These are phyloP conservation scores for Sporothrix brasiliensis DNA, from an alignment of 2,329 filamentous ascomycete genomes.

Conservation along the genomic window DNA sequence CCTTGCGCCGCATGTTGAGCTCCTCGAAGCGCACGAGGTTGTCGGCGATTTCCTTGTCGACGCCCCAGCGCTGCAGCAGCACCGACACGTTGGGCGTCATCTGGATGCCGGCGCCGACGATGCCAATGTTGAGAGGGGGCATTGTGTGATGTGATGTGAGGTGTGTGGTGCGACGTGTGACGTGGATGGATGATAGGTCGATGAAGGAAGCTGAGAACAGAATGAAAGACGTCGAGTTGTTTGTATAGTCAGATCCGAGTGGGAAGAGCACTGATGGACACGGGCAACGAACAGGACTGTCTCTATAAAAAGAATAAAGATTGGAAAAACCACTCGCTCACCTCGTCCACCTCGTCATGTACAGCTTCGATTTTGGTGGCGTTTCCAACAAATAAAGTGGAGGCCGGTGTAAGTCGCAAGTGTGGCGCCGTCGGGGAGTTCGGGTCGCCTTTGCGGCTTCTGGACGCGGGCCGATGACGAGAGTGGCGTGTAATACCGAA, in stretches of 20 bases:
- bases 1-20: constrained; percentile 46
- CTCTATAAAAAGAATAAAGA: too few species aligned
- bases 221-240: neutral
- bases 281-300: too few species aligned
- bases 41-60: constrained; percentile 47
- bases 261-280: too few species aligned
- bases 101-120: constrained; percentile 41
- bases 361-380: too few species aligned
- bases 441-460: constrained; percentile 3
- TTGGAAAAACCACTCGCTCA: too few species aligned
- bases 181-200: neutral
- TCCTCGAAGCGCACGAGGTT: constrained; percentile 48
- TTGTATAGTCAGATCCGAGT: too few species aligned
- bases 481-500: neutral
- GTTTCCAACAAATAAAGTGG: neutral
- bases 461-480: constrained; percentile 16
- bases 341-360: too few species aligned
- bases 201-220: neutral
- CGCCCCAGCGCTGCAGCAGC: constrained; percentile 46
- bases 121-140: constrained; percentile 22
- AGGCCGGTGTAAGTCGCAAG: constrained; percentile 17
- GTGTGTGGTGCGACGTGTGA: neutral
- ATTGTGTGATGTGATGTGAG: neutral
- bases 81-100: constrained; percentile 49
- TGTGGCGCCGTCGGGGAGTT: constrained; percentile 18